Evolutionary conservation across 495 filamentous ascomycete species (phyloP).

Genomic region (Recurvomyces mirabilis): DNA sequence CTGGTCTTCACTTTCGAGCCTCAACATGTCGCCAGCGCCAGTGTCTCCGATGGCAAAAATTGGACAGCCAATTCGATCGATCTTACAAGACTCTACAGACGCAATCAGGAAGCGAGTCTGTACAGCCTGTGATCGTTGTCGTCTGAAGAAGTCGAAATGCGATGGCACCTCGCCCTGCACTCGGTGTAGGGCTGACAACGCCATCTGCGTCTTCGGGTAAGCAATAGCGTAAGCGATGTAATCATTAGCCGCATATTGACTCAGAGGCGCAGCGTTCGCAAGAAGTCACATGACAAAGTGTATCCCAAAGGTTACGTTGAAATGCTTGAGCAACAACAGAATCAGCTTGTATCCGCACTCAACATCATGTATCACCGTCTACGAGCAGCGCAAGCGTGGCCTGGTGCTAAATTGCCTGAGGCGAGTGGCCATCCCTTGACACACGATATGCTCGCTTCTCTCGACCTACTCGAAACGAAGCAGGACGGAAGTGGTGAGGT

Average conservation of each 20-base stretch:
- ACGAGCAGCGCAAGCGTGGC: slow-evolving; percentile 42
- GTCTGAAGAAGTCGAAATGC: slow-evolving; percentile 66
- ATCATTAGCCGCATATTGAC: not conserved
- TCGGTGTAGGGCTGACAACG: slow-evolving; percentile 45
- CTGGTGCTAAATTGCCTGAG: slow-evolving; percentile 41
- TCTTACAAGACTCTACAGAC: slow-evolving; percentile 22
- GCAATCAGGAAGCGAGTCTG: slow-evolving; percentile 47
- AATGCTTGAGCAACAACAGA: slow-evolving; percentile 61
- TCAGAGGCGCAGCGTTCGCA: slow-evolving; percentile 24
- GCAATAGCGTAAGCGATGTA: not conserved
- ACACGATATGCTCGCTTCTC: slow-evolving; percentile 51
- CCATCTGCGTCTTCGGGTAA: slow-evolving; percentile 32
- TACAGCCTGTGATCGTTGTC: slow-evolving; percentile 60
- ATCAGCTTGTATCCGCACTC: slow-evolving; percentile 49
- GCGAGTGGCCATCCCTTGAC: slow-evolving; percentile 51
- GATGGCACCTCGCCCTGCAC: slow-evolving; percentile 58
- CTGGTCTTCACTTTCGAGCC: too few relatives aligned
- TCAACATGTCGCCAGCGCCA: slow-evolving; percentile 6
- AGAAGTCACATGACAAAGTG: slow-evolving; percentile 36
- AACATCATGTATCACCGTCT: slow-evolving; percentile 49
- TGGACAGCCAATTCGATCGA: slow-evolving; percentile 6
- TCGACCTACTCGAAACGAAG: slow-evolving; percentile 42
- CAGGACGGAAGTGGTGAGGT: slow-evolving; percentile 32
- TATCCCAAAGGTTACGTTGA: slow-evolving; percentile 48
- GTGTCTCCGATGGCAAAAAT: slow-evolving; percentile 11